Evolutionary conservation across 176 grass and related monocot genomes (phyloP).

Genomic region (Cymbopogon citratus): DNA sequence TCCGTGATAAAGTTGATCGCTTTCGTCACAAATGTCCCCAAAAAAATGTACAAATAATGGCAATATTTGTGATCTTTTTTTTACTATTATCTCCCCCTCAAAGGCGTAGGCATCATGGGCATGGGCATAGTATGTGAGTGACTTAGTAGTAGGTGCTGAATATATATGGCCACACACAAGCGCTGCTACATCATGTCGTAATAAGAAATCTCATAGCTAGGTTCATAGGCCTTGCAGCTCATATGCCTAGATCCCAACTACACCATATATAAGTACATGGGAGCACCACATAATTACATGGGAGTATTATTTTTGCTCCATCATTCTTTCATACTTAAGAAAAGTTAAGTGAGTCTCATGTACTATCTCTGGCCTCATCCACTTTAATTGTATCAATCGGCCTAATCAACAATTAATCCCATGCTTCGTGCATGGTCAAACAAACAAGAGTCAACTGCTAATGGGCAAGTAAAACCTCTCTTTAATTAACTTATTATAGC

Average conservation of each 20-base stretch:
- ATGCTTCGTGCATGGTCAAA: not conserved
- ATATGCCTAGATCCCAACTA: not conserved
- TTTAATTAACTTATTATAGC: not conserved
- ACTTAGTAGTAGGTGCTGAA: not conserved
- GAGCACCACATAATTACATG: not conserved
- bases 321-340: no score
- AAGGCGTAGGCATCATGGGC: not conserved
- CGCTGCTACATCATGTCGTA: not conserved
- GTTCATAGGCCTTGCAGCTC: not conserved
- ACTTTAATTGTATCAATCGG: not conserved
- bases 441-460: conserved; percentile 29
- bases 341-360: no score
- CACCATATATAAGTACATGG: not conserved
- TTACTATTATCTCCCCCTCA: not conserved
- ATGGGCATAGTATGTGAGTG: not conserved
- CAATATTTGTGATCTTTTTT: not conserved
- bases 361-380: not conserved
- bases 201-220: not conserved
- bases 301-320: not conserved
- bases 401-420: not conserved
- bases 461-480: conserved; percentile 33
- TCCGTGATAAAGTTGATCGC: no score
- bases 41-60: not conserved
- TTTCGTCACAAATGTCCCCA: no score
- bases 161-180: not conserved